phyloP scores from a whole-genome alignment of 306 rosid genomes.

The Gynostemma pentaphyllum region DNA sequence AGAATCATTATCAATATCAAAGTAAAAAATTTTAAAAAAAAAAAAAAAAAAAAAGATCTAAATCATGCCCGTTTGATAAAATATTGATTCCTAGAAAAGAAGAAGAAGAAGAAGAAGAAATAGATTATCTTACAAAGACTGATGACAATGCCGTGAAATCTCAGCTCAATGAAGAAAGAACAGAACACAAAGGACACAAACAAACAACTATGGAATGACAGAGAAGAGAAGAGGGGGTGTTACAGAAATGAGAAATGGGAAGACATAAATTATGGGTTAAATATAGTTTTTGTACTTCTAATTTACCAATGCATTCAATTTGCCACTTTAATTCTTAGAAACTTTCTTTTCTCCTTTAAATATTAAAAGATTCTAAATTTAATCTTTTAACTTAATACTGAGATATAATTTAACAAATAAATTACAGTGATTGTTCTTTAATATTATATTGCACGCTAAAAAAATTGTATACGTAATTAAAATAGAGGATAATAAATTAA shows the following conservation, averaged over 20 bases:
- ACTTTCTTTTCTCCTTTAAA: too few relatives aligned
- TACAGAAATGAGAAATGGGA: background rate
- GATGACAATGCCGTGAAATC: slow-evolving; percentile 6
- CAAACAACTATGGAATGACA: background rate
- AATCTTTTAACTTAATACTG: too few relatives aligned
- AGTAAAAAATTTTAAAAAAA: background rate
- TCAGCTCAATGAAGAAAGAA: background rate
- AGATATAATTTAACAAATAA: too few relatives aligned
- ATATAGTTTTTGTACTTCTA: too few relatives aligned
- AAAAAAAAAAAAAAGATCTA: background rate
- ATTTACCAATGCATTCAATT: too few relatives aligned
- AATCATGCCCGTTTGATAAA: background rate
- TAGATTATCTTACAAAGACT: background rate
- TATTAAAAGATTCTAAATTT: too few relatives aligned
- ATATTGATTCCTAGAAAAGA: background rate
- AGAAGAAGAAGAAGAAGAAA: background rate
- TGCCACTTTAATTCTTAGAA: too few relatives aligned
- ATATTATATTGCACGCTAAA: too few relatives aligned
- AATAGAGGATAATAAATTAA: too few relatives aligned
- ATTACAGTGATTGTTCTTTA: too few relatives aligned
- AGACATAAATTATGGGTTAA: too few relatives aligned
- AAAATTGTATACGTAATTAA: too few relatives aligned
- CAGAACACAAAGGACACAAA: background rate
- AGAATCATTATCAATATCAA: background rate
- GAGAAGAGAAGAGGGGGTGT: background rate